Evolutionary conservation across 176 grass and related monocot genomes (phyloP), one percentile per base, ranked within the genome.

Genomic region (Triticum turgidum): DNA sequence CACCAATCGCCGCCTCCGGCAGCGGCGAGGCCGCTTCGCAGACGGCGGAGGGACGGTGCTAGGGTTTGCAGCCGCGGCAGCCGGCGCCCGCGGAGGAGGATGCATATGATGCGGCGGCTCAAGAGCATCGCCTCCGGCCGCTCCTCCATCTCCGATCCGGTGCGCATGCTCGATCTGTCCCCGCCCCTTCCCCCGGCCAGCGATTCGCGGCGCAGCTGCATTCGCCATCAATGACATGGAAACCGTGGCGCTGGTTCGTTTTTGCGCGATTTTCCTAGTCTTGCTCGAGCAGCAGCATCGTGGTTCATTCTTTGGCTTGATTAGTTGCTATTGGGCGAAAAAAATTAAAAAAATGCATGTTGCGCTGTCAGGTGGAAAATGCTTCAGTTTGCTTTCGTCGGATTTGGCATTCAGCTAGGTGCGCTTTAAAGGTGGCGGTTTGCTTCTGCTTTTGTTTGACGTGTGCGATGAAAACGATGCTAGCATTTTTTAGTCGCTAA

Each of bases 101-200:
- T 98, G 95, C 91, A 98, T 93, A 90, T 98, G 95, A 95, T 98
- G 93, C 91, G 93, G 80, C 91, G 95, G 86, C 86, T 98, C 11
- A 98, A 98, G 88, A 98, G 93, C 93, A 95, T 98, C 89, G 91
- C 93, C 44, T 95, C 96, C 27, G 93, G 93, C 52, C 93, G 93
- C 84, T 94, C 91, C 6, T 98, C 93, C 21, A 80, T 92, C 73
- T 95, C 96, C 83, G 96, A 98, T 87, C 93, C 93, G 61, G 96
- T 98, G 86, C 81, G 93, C 25, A 54, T 21, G 25, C 88, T 83
- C 64, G 51, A 38, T 64, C 61, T 83, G 24, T 18, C 24, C 70
- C 44, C 29, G n/a, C 6, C 21, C 24, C 58, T 37, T 33, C 69
- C 1, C 1, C 20, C 22, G 7, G 11, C 25, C 33, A 27, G 38